Evolutionary conservation across 352 stramenopile genomes (phyloP), one percentile per base, ranked within the genome.

Genomic region (Phytophthora kernoviae): DNA sequence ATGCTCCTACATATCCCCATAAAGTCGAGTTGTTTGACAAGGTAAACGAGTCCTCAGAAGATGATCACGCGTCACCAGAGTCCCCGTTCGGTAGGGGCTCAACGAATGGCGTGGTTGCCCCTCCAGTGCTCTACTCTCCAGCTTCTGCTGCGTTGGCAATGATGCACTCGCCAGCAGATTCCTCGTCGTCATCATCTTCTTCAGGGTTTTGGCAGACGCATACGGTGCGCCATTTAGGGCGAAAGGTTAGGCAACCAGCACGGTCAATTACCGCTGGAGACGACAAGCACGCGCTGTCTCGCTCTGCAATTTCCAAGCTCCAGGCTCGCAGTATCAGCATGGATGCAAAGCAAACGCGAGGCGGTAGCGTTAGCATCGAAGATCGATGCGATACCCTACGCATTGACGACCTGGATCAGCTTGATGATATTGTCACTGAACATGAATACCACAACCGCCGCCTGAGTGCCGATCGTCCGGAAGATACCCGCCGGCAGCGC

Each of bases 371-470:
- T 6, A 55, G 58, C 37, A 51, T 69, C 12, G 46, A 73, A 20
- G 47, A 68, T 21, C 56, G 70, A 22, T 72, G 70, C 18, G 61
- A 73, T 15, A 79, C 67, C 4, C 37, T 73, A 27, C 65, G 45
- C 21, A 66, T 70, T 32, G 68, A 76, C 18, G 68, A 81, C 22
- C 49, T 79, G 18, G 71, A 81, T 45, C 65, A 77, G 27, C 63
- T 79, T 10, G 69, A 81, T 21, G 34, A 21, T 21, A 75, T 81
- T 5, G 62, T 75, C 20, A 70, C 42, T 0, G 60, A 70, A 45
- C 48, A 67, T 43, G 68, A 81, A 33, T 56, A 65, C 1, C 37
- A 40, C 0, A 39, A 58, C 15, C 62, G 63, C 39, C 48, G 58
- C 10, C 39, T 36, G 18, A 75, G 62, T 17, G 41, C 46, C 11